These are phyloP conservation scores for Kazachstania psychrophila DNA, from an alignment of 805 yeast species.

Conservation along the genomic window DNA sequence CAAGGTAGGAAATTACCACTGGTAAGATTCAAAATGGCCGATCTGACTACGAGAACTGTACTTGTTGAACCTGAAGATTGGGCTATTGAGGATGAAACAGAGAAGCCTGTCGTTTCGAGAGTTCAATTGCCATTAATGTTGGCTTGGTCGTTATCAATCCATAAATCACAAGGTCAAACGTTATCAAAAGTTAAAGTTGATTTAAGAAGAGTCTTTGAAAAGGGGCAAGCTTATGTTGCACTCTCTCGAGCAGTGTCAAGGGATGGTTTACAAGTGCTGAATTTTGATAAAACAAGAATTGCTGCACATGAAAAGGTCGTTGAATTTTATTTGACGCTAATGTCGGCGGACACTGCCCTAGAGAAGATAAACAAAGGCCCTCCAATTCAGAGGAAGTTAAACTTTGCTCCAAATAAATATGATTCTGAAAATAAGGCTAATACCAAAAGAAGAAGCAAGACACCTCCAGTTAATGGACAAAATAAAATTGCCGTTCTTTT, in stretches of 20 bases:
- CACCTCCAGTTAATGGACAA: not conserved
- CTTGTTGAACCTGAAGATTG: conserved; percentile 77
- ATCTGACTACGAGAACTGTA: conserved; percentile 64
- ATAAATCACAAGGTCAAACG: conserved; percentile 93
- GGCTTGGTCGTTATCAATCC: conserved; percentile 97
- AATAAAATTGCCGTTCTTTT: not conserved
- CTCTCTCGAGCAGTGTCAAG: conserved; percentile 80
- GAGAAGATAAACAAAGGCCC: conserved; percentile 5
- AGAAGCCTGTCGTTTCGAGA: conserved; percentile 58
- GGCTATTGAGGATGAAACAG: conserved; percentile 67
- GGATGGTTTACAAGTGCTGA: conserved; percentile 71
- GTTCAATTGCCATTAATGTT: conserved; percentile 76
- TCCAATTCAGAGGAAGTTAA: not conserved
- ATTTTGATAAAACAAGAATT: conserved; percentile 58
- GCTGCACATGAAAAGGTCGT: conserved; percentile 62
- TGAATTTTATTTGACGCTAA: conserved; percentile 51
- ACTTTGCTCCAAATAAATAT: conserved; percentile 4
- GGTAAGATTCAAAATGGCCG: conserved; percentile 65
- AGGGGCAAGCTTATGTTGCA: conserved; percentile 95
- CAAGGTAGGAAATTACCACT: conserved; percentile 51
- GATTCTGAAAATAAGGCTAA: not conserved
- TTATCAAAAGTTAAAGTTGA: conserved; percentile 70
- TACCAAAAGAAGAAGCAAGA: not conserved
- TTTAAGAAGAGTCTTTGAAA: conserved; percentile 66
- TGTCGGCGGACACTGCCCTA: conserved; percentile 25